Percentiles rank a stretch among this genome's conserved stretches.
Evolutionary conservation across 148 eudicot species (phyloP).

Genomic region (Amaranthus palmeri): DNA sequence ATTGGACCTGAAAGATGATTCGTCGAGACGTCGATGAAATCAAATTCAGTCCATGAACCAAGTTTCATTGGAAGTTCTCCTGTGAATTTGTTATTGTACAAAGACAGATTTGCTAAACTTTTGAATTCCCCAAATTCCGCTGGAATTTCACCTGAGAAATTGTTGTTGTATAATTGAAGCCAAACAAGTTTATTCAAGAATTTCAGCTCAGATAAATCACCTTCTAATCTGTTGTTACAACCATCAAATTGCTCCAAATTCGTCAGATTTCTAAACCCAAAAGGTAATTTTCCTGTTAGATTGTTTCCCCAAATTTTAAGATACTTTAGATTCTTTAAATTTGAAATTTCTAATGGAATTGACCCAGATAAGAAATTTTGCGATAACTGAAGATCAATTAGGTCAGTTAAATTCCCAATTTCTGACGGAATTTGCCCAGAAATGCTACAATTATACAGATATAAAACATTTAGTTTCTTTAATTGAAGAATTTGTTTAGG

Average conservation of each 20-base stretch:
- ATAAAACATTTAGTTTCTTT: conserved; percentile 41
- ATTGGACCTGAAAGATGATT: conserved; percentile 66
- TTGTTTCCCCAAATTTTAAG: conserved; percentile 52
- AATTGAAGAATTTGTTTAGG: conserved; percentile 38
- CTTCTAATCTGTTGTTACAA: conserved; percentile 46
- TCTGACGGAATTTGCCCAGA: conserved; percentile 52
- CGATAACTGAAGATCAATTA: conserved; percentile 47
- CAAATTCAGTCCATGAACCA: conserved; percentile 73
- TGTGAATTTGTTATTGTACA: conserved; percentile 56
- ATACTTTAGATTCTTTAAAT: conserved; percentile 53
- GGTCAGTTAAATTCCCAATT: conserved; percentile 56
- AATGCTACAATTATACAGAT: conserved; percentile 66
- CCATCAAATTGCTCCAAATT: conserved; percentile 60
- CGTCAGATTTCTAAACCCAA: conserved; percentile 56
- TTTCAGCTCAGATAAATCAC: conserved; percentile 60
- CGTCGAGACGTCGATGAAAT: conserved; percentile 74
- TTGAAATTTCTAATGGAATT: conserved; percentile 60
- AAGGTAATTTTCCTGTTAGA: conserved; percentile 58
- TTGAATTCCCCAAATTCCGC: conserved; percentile 71
- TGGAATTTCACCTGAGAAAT: conserved; percentile 61
- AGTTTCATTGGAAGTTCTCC: conserved; percentile 68
- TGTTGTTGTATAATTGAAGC: conserved; percentile 56
- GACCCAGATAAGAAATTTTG: conserved; percentile 46
- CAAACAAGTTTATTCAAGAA: conserved; percentile 35
- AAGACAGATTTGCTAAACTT: conserved; percentile 49